Conservation (phyloP, 306 rosid genomes). For the Dalbergia cochinchinensis region DNA sequence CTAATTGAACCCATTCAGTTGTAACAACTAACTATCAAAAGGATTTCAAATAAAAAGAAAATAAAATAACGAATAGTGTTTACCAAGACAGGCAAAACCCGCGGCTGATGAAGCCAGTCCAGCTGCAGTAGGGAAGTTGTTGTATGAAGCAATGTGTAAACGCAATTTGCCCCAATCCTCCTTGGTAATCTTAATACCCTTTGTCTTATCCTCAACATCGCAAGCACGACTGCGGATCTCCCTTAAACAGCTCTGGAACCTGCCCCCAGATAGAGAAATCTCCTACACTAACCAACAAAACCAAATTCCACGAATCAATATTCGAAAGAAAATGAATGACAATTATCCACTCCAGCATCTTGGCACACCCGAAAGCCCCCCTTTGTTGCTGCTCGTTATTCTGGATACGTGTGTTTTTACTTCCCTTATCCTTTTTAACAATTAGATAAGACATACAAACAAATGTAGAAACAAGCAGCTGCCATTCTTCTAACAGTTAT, state of each 20-base stretch:
- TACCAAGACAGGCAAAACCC: conserved; percentile 97
- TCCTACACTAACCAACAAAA: conserved; percentile 84
- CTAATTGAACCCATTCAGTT: conserved; percentile 11
- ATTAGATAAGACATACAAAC: background rate
- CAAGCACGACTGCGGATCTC: conserved; percentile 87
- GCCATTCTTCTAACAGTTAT: background rate
- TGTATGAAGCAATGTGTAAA: conserved; percentile 85
- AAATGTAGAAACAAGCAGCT: conserved; percentile 9
- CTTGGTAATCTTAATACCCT: conserved; percentile 76
- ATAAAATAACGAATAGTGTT: conserved; percentile 10
- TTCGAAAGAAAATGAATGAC: conserved; percentile 5
- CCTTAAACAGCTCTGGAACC: conserved; percentile 89
- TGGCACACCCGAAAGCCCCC: conserved; percentile 16
- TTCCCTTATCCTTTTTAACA: background rate
- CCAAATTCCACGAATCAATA: conserved; percentile 55
- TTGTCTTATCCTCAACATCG: conserved; percentile 79
- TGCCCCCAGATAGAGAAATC: conserved; percentile 91
- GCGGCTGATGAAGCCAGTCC: conserved; percentile 99
- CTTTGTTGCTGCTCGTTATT: background rate
- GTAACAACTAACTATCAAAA: conserved; percentile 31
- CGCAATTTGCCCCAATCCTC: conserved; percentile 88
- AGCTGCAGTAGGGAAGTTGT: conserved; percentile 99
- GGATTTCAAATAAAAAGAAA: background rate
- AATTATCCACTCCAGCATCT: background rate
- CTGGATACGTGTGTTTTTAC: background rate